These are phyloP conservation scores for Penicillium sp. DNA, from an alignment of 2,329 filamentous ascomycete species.

Conservation along the genomic window DNA sequence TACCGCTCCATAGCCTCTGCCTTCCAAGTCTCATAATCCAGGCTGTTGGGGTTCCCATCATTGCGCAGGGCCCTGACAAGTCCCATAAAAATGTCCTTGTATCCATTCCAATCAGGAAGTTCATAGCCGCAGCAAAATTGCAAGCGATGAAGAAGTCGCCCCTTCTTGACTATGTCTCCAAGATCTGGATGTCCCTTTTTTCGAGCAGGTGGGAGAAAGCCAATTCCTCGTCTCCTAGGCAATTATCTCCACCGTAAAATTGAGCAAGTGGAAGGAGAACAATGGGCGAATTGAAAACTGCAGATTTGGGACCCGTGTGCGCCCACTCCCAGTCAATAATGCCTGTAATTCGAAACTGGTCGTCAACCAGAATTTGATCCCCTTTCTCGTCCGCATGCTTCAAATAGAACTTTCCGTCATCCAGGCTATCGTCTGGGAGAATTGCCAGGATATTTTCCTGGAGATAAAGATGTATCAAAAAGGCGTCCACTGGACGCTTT, in stretches of 20 bases:
- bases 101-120: conserved; percentile 44
- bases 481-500: conserved; percentile 34
- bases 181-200: conserved; percentile 38
- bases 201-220: conserved; percentile 34
- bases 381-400: conserved; percentile 50
- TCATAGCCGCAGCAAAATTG: conserved; percentile 45
- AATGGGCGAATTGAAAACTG: conserved; percentile 45
- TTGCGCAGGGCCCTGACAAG: not conserved
- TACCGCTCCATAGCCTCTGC: not conserved
- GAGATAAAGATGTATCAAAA: conserved; percentile 45
- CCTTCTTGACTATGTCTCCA: conserved; percentile 37
- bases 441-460: conserved; percentile 30
- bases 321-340: conserved; percentile 51
- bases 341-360: conserved; percentile 47
- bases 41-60: not conserved
- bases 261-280: conserved; percentile 41
- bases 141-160: conserved; percentile 41
- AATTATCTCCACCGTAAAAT: conserved; percentile 40
- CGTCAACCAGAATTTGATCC: conserved; percentile 48
- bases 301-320: conserved; percentile 30
- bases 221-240: conserved; percentile 39
- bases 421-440: conserved; percentile 15
- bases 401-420: conserved; percentile 42
- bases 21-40: not conserved
- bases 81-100: conserved; percentile 16